Conservation (phyloP, 2,329 filamentous ascomycete genomes). For the Cercospora sp. region DNA sequence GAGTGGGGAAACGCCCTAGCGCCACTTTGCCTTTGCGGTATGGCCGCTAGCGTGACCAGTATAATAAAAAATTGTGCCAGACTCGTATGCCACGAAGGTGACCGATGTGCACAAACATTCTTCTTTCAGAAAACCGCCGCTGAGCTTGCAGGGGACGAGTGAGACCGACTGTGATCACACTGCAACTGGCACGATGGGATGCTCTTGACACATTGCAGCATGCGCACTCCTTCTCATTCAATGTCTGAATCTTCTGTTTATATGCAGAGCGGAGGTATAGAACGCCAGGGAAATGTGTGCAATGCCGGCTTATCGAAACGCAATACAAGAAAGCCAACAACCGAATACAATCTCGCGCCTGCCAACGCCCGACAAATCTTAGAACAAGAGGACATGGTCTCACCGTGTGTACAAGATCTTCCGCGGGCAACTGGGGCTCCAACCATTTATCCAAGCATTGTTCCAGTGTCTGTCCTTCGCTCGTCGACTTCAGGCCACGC, state of each 20-base stretch:
- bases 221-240: background rate
- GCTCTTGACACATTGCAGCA: background rate
- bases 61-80: background rate
- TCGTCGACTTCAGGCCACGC: background rate
- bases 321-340: constrained; percentile 15
- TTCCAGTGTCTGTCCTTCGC: background rate
- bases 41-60: background rate
- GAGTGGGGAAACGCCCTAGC: constrained; percentile 2
- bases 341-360: constrained; percentile 5
- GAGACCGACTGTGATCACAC: background rate
- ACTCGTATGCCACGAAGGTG: background rate
- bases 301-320: constrained; percentile 22
- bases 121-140: background rate
- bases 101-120: too few relatives aligned
- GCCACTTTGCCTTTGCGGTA: constrained; percentile 1
- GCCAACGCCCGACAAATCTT: constrained; percentile 14
- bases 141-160: background rate
- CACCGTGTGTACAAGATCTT: constrained; percentile 25
- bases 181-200: background rate
- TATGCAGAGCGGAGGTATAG: constrained; percentile 30
- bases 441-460: constrained; percentile 1
- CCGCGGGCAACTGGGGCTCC: constrained; percentile 18
- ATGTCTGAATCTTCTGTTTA: constrained; percentile 6
- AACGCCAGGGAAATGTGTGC: constrained; percentile 28
- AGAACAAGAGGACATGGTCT: constrained; percentile 13